A percentile compares a stretch with the other conserved stretches of the same genome.
These are phyloP conservation scores for Sicyos baderoa DNA, from an alignment of 306 rosid species.

Conservation along the genomic window DNA sequence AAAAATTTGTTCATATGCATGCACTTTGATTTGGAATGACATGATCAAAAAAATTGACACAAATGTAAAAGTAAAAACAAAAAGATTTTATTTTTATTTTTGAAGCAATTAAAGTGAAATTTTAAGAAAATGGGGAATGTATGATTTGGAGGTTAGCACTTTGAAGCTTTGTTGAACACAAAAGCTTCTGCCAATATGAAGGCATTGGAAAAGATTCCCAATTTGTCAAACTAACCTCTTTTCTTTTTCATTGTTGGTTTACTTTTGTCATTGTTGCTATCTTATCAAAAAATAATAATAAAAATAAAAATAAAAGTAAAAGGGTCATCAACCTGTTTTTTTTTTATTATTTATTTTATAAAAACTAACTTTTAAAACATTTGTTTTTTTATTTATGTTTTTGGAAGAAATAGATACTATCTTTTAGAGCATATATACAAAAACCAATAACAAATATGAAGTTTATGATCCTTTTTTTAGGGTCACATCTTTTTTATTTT, in stretches of 20 bases:
- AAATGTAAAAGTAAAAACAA: not conserved
- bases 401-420: not conserved
- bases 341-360: not conserved
- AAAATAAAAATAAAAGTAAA: no score
- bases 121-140: not conserved
- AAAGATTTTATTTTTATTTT: no score
- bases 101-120: not conserved
- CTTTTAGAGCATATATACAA: not conserved
- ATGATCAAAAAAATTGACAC: not conserved
- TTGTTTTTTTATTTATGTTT: not conserved
- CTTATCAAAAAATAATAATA: not conserved
- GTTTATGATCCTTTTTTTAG: no score
- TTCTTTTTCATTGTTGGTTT: not conserved
- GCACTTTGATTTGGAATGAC: not conserved
- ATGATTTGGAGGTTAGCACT: not conserved
- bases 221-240: not conserved
- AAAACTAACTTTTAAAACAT: not conserved
- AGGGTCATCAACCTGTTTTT: not conserved
- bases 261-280: conserved; percentile 5
- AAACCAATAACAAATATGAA: no score
- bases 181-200: not conserved
- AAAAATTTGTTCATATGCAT: no score
- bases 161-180: conserved; percentile 5
- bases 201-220: conserved; percentile 13
- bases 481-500: no score